These are phyloP conservation scores for Hansenula lynferdii DNA, from an alignment of 1,139 yeast genomes.

Conservation along the genomic window DNA sequence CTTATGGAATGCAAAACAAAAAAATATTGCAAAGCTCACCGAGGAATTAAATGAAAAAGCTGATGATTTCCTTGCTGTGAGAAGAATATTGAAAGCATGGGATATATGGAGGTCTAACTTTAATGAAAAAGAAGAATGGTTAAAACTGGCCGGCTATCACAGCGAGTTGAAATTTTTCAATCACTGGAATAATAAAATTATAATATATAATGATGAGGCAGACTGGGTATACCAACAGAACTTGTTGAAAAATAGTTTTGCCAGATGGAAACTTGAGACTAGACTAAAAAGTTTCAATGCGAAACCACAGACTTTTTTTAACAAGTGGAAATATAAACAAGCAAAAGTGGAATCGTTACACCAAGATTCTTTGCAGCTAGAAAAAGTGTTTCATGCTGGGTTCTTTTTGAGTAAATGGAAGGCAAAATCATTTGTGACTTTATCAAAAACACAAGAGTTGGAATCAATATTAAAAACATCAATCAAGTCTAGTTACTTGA, in stretches of 20 bases:
- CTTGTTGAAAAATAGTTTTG: conserved; percentile 4
- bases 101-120: conserved; percentile 15
- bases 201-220: conserved; percentile 4
- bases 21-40: conserved; percentile 7
- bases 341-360: conserved; percentile 3
- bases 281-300: neutral
- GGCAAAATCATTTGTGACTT: neutral
- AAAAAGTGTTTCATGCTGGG: conserved; percentile 16
- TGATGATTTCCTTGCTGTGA: conserved; percentile 9
- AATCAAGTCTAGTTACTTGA: conserved; percentile 11
- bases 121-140: conserved; percentile 15
- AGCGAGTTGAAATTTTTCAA: conserved; percentile 16
- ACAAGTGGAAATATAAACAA: conserved; percentile 11
- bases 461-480: conserved; percentile 5
- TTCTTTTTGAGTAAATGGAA: conserved; percentile 24
- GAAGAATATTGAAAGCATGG: conserved; percentile 11
- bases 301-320: conserved; percentile 1
- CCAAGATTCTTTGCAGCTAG: conserved; percentile 14
- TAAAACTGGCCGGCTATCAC: conserved; percentile 33
- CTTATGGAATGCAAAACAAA: conserved; percentile 10
- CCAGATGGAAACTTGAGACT: conserved; percentile 13
- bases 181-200: conserved; percentile 12
- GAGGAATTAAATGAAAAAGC: conserved; percentile 18
- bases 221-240: conserved; percentile 3
- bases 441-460: conserved; percentile 5